Base-by-base conservation (phyloP, 78 protist genomes). In the Creolimax fragrantissima region DNA sequence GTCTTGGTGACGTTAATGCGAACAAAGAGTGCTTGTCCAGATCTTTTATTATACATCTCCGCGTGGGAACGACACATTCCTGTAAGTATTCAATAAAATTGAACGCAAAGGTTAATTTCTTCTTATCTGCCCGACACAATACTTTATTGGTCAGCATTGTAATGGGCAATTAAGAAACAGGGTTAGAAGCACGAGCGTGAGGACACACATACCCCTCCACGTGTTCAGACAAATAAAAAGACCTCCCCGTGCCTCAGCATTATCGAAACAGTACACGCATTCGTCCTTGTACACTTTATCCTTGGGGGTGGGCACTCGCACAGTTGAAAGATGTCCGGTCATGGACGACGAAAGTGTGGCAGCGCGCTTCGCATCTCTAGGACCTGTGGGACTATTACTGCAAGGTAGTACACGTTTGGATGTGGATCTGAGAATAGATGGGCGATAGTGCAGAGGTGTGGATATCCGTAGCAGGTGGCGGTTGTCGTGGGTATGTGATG, bases 191-290 rank as follows among this genome's bases (percentile, higher is more conserved):
- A n/a, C n/a, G n/a, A n/a, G n/a, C n/a, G n/a, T n/a, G n/a, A 58
- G 74, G 39, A 24, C 11, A 58, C 74, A 58, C 86, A 83, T 83
- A 35, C 86, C 86, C 37, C 86, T 5, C 7, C 7, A 90, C 43
- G 44, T 44, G 39, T 89, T 4, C 45, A 66, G 94, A 39, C 93
- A 93, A n/a, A 97, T 93, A 90, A 67, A 94, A 11, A 97, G 91
- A 11, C 98, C 98, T 32, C 83, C 94, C 45, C 83, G 45, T 39
- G 5, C 45, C 45, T 93, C 95, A 95, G 86, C 42, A 1, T 6
- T 83, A 41, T 83, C 86, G 35, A 83, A 83, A 5, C 42, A 35
- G 86, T 39, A 83, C 41, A 83, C 5, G 86, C 86, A 83, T 83
- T 83, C 86, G 86, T 83, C 86, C 37, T 24, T 6, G 86, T 83